Base-by-base conservation (phyloP, 306 rosid genomes). In the Purshia tridentata region DNA sequence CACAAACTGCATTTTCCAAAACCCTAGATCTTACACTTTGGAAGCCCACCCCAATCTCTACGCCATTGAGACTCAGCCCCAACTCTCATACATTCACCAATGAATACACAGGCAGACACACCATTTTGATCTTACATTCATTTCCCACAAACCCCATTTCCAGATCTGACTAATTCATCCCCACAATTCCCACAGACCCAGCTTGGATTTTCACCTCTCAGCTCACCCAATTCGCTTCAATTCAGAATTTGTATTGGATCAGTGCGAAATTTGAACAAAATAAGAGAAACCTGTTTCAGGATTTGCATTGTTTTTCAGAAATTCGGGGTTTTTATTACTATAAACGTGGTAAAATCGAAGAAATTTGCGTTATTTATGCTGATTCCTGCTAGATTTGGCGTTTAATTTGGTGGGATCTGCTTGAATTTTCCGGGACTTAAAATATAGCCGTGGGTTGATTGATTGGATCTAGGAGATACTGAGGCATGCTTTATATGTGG, bases 401-500 rank as follows among this genome's bases (percentile, higher is more conserved):
- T 75, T 73, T 81, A 4, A 19, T 74, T 68, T 51, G 42, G 83
- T 78, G 70, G 84, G 82, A 76, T 84, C 71, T 55, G 56, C 70
- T 76, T 70, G 78, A 79, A 79, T 81, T 77, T 76, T 22, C 58
- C 68, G 65, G 65, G 51, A 12, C 42, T 19, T 52, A 48, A 42
- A 47, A 20, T 68, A 48, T 63, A 22, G 69, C 37, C 16, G 66
- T 76, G 70, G 16, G 45, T 72, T 67, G 66, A 16, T 60, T 83
- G 2, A 41, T 67, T 79, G 82, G 88, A 86, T 84, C 86, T 86
- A 70, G 69, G 58, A 37, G 55, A 37, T 49, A 50, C 50, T 66
- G 85, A 82, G 86, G 86, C 75, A 83, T 86, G 82, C 88, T 88
- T 64, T 85, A 48, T 82, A 78, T 53, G 82, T 78, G 76, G 75